phyloP scores from a whole-genome alignment of 106 monocot species.

The Chionographis japonica region DNA sequence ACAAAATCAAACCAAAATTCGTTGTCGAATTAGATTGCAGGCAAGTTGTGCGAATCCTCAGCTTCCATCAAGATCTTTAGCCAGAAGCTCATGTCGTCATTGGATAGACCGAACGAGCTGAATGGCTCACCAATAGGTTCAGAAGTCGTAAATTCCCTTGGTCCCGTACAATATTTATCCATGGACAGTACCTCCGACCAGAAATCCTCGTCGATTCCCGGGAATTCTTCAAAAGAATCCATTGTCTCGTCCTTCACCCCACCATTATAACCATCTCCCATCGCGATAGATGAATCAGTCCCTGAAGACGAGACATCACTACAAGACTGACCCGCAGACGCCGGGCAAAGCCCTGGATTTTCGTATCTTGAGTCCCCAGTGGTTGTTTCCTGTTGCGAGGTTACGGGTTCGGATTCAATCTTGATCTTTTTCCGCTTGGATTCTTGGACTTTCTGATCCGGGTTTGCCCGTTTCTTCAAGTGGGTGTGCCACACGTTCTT shows the following conservation, averaged over 20 bases:
- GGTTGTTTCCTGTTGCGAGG: not conserved
- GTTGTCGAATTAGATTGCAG: slow-evolving; percentile 4
- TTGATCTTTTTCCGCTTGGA: not conserved
- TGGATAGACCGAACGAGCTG: not conserved
- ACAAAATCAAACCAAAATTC: no score
- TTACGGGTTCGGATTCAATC: not conserved
- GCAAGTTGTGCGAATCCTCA: slow-evolving; percentile 14
- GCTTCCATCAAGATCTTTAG: slow-evolving; percentile 30
- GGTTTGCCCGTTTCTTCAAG: slow-evolving; percentile 39
- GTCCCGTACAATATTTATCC: not conserved
- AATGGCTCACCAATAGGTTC: not conserved
- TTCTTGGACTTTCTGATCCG: not conserved
- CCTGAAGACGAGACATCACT: slow-evolving; percentile 23
- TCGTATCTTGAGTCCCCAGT: no score
- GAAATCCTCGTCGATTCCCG: slow-evolving; percentile 36
- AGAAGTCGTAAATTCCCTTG: no score
- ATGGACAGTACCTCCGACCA: slow-evolving; percentile 24
- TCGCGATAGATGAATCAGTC: not conserved
- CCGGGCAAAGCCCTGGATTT: not conserved
- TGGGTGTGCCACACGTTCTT: slow-evolving; percentile 81
- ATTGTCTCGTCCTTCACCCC: slow-evolving; percentile 10
- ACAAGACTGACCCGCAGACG: slow-evolving; percentile 12
- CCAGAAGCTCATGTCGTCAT: slow-evolving; percentile 41
- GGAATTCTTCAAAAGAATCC: slow-evolving; percentile 12
- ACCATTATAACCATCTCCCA: not conserved